A percentile compares a stretch with the other conserved stretches of the same genome.
Evolutionary conservation across 768 basidiomycete genomes (phyloP).

Genomic region (Auricularia heimuer): DNA sequence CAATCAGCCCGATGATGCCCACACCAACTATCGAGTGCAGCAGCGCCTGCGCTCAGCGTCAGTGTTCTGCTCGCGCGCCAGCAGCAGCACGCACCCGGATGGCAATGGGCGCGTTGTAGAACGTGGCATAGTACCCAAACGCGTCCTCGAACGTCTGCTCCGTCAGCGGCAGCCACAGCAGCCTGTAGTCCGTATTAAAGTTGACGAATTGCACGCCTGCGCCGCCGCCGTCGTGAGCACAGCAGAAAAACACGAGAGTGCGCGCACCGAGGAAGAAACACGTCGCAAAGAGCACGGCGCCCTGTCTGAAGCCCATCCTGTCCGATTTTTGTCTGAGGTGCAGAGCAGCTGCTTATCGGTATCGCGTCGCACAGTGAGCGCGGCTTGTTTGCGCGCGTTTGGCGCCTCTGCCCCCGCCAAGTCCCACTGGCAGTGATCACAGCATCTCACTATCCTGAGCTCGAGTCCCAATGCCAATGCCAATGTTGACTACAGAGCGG

Average conservation of each 20-base stretch:
- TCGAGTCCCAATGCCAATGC: too few species aligned
- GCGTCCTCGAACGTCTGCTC: conserved; percentile 63
- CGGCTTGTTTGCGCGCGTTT: too few species aligned
- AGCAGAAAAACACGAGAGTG: neutral
- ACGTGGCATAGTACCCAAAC: conserved; percentile 84
- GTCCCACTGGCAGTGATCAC: too few species aligned
- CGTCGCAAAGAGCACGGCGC: conserved; percentile 75
- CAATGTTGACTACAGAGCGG: too few species aligned
- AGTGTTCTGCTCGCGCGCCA: neutral
- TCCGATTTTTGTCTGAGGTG: neutral
- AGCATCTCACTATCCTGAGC: too few species aligned
- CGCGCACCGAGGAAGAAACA: conserved; percentile 81
- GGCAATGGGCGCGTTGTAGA: conserved; percentile 86
- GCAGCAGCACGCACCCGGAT: conserved; percentile 57
- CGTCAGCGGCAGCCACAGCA: conserved; percentile 62
- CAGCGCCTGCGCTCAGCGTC: conserved; percentile 45
- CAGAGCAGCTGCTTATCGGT: too few species aligned
- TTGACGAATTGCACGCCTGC: conserved; percentile 75
- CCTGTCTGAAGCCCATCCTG: conserved; percentile 79
- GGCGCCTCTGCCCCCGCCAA: too few species aligned
- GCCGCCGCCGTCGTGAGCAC: neutral
- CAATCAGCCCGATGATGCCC: conserved; percentile 61
- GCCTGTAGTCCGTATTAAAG: conserved; percentile 77
- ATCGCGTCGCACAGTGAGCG: too few species aligned
- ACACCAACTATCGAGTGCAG: conserved; percentile 79